Evolutionary conservation across 345 rosid genomes (phyloP).

Genomic region (Bruguiera sexangula): DNA sequence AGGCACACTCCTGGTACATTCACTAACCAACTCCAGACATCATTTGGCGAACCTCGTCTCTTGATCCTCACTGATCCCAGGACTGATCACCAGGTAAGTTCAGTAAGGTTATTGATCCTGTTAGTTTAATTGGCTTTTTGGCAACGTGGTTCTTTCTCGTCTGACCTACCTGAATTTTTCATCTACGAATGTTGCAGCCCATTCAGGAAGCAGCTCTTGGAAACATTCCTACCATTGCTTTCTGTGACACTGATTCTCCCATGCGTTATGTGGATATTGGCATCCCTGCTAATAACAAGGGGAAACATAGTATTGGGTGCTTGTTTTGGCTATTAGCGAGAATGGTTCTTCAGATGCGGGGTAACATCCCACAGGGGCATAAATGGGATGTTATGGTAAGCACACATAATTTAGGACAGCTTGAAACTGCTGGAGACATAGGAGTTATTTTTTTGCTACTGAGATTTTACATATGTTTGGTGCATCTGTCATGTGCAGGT

Average conservation of each 20-base stretch:
- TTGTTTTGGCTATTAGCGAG: slow-evolving; percentile 19
- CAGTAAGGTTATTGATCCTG: background rate
- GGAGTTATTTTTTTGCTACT: background rate
- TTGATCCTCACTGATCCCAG: slow-evolving; percentile 19
- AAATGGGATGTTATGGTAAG: slow-evolving; percentile 36
- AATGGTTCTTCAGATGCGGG: slow-evolving; percentile 18
- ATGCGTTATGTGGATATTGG: slow-evolving; percentile 20
- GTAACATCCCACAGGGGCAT: slow-evolving; percentile 18
- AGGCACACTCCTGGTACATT: slow-evolving; percentile 37
- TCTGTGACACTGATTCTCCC: slow-evolving; percentile 20
- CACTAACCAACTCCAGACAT: slow-evolving; percentile 18
- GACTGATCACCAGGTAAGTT: slow-evolving; percentile 18
- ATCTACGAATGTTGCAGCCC: slow-evolving; percentile 1
- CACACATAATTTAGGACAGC: background rate
- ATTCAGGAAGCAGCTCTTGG: slow-evolving; percentile 20
- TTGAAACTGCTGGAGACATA: background rate
- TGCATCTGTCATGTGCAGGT: slow-evolving; percentile 13
- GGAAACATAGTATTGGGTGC: slow-evolving; percentile 18
- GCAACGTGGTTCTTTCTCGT: background rate
- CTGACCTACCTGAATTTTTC: background rate
- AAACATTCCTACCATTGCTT: slow-evolving; percentile 20
- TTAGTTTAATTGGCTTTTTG: background rate
- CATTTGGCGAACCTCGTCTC: slow-evolving; percentile 18
- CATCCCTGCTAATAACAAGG: slow-evolving; percentile 20
- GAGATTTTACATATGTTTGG: background rate